Conservation (phyloP, 306 rosid genomes). For the Senna tora region DNA sequence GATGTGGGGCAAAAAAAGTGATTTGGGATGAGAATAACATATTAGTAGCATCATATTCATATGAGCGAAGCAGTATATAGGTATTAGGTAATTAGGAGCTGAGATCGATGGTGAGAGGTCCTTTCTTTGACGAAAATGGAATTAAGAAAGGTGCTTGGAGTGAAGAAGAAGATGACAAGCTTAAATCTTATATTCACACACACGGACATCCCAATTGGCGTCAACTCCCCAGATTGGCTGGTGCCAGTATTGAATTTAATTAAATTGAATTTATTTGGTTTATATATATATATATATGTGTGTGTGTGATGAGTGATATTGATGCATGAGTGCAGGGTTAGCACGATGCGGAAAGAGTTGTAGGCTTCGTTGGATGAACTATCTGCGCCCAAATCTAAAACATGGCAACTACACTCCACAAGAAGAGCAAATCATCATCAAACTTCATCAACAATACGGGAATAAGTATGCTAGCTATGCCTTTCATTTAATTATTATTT, state of each 20-base stretch:
- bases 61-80: neutral
- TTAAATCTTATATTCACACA: slow-evolving; percentile 42
- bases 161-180: slow-evolving; percentile 50
- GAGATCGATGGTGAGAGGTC: slow-evolving; percentile 55
- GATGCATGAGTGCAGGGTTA: slow-evolving; percentile 49
- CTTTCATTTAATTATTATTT: too few relatives aligned
- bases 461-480: slow-evolving; percentile 64
- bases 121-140: slow-evolving; percentile 51
- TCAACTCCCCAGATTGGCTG: slow-evolving; percentile 52
- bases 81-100: neutral
- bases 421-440: slow-evolving; percentile 62
- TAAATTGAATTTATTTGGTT: too few relatives aligned
- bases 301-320: too few relatives aligned
- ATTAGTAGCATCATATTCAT: too few relatives aligned
- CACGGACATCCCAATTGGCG: slow-evolving; percentile 60
- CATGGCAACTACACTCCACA: slow-evolving; percentile 59
- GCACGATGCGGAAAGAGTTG: slow-evolving; percentile 88
- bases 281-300: too few relatives aligned
- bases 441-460: slow-evolving; percentile 64
- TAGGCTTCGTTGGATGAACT: slow-evolving; percentile 80
- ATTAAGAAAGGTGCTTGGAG: slow-evolving; percentile 66
- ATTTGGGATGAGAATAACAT: neutral
- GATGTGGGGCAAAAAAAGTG: neutral
- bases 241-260: too few relatives aligned
- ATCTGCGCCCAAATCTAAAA: slow-evolving; percentile 68